A percentile compares a stretch with the other conserved stretches of the same genome.
phyloP scores from a whole-genome alignment of 225 moss, liverwort and hornwort species.

The Ulota crispa region DNA sequence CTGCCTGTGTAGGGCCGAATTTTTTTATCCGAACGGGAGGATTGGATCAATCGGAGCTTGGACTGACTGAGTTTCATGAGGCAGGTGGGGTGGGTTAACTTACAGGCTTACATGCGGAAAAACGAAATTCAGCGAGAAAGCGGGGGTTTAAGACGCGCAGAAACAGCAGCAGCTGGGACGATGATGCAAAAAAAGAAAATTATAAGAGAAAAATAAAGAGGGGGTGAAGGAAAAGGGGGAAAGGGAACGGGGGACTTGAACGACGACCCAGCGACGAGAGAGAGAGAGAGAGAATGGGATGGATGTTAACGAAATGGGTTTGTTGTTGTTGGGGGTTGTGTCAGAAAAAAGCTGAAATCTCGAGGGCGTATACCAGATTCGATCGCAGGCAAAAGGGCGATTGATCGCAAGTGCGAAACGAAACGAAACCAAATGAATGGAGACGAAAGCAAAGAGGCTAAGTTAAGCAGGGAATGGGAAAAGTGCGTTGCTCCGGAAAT shows the following conservation, averaged over 20 bases:
- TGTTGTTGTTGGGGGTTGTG: not conserved
- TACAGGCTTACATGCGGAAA: not conserved
- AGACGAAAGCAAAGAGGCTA: not conserved
- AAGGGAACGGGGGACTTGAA: too few species aligned
- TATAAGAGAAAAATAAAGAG: not conserved
- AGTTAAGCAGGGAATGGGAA: not conserved
- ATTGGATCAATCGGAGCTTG: not conserved
- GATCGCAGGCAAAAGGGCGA: too few species aligned
- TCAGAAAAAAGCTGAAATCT: not conserved
- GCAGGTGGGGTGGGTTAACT: not conserved
- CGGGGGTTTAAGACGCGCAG: slow-evolving; percentile 22
- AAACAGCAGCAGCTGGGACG: not conserved
- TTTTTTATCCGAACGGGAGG: not conserved
- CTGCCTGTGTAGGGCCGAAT: too few species aligned
- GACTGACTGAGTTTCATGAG: too few species aligned
- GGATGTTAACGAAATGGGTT: not conserved
- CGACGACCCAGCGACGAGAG: too few species aligned
- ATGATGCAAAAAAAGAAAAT: not conserved
- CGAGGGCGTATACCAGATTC: too few species aligned
- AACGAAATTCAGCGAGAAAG: not conserved
- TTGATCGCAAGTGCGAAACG: not conserved
- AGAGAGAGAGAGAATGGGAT: too few species aligned
- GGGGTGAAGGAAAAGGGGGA: too few species aligned
- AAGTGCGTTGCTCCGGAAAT: not conserved
- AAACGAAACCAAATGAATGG: not conserved